Evolutionary conservation across 2,329 filamentous ascomycete species (phyloP), one percentile per base, ranked within the genome.

Genomic region (Blumeria graminis): DNA sequence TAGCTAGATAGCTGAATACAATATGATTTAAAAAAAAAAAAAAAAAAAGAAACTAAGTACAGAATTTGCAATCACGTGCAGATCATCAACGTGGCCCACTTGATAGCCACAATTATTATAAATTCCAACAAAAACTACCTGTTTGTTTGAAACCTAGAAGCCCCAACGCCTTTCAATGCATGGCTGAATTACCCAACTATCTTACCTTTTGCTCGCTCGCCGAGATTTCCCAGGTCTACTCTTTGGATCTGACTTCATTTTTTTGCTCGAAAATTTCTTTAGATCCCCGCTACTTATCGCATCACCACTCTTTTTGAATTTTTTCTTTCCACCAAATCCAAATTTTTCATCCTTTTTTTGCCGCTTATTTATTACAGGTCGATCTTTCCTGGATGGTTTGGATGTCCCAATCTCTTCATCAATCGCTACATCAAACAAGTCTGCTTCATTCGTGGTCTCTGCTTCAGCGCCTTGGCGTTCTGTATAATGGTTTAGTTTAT

Each of bases 261-360:
- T 84, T 74, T 82, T 87, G 39, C 75, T 76, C 56, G 82, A 88
- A 72, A 93, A 96, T 1, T 78, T 80, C 60, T 79, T 79, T 62
- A 93, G 71, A 68, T 98, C 92, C 59, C 79, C 82, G 51, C 81
- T 88, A 61, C 86, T 93, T 60, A 76, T 67, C 53, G 89, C 88
- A 69, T 95, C 89, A 62, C 87, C 87, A 59, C 88, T 94, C 78
- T 98, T 98, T 57, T 76, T 71, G 68, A 88, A 81, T 56, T 84
- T 76, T 76, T 98, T 98, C 80, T 94, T 95, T 63, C 92, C 92
- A 59, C 92, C 92, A 66, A 90, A 94, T 28, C 92, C 92, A 68
- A 82, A 96, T 72, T 94, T 95, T 62, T 85, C 77, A 67, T 98
- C 82, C 74, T 93, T 94, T 80, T 94, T 94, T 68, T 84, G 78